These are phyloP conservation scores for Cystoderma amianthinum DNA, from an alignment of 768 basidiomycete species.

Conservation along the genomic window DNA sequence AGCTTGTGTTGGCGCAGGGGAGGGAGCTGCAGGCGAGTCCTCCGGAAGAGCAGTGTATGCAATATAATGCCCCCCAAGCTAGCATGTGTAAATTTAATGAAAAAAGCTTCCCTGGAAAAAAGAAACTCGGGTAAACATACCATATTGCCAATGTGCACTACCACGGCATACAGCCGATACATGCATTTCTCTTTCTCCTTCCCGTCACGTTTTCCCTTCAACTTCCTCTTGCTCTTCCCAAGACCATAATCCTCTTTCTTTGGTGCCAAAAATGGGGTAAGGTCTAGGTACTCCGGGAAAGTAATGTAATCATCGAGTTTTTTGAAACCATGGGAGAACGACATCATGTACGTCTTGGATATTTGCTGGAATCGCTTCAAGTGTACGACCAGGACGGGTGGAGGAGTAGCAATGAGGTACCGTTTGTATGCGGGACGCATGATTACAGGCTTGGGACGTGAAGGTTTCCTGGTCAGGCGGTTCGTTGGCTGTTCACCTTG, in stretches of 20 bases:
- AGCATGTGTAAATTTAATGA: constrained; percentile 7
- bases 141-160: constrained; percentile 86
- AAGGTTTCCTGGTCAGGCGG: constrained; percentile 17
- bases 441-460: constrained; percentile 53
- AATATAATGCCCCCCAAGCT: constrained; percentile 89
- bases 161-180: constrained; percentile 74
- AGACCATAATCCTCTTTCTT: constrained; percentile 64
- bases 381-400: constrained; percentile 87
- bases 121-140: constrained; percentile 30
- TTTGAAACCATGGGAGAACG: constrained; percentile 69
- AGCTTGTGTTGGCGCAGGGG: constrained; percentile 3
- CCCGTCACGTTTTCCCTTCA: constrained; percentile 16
- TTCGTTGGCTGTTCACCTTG: constrained; percentile 1
- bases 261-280: constrained; percentile 84
- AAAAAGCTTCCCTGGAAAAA: constrained; percentile 2
- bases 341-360: constrained; percentile 51
- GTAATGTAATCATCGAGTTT: constrained; percentile 89
- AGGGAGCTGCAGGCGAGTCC: constrained; percentile 8
- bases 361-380: constrained; percentile 93
- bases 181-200: constrained; percentile 36
- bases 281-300: constrained; percentile 83
- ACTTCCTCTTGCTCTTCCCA: constrained; percentile 20
- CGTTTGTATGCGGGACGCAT: constrained; percentile 88
- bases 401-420: constrained; percentile 82
- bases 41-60: constrained; percentile 74